These are phyloP conservation scores for Xylariaceae sp. DNA, from an alignment of 2,329 filamentous ascomycete species.

Conservation along the genomic window DNA sequence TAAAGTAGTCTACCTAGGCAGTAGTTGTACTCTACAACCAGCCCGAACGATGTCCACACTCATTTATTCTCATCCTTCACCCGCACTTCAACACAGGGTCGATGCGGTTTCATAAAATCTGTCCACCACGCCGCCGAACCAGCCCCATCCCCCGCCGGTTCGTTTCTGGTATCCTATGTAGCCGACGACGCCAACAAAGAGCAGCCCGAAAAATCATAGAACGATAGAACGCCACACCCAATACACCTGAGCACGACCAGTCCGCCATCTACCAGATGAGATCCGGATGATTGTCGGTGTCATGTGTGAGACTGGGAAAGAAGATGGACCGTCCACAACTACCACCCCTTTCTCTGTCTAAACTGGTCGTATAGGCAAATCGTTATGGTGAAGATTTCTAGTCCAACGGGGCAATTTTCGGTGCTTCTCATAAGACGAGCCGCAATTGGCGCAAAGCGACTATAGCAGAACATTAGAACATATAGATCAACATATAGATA, in stretches of 20 bases:
- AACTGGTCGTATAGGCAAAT: slow-evolving; percentile 17
- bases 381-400: slow-evolving; percentile 55
- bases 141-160: neutral
- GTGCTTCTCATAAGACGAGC: slow-evolving; percentile 81
- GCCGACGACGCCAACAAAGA: slow-evolving; percentile 7
- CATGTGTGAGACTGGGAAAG: neutral
- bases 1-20: no score
- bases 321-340: neutral
- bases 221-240: slow-evolving; percentile 9
- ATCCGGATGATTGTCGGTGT: neutral
- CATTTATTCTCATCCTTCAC: slow-evolving; percentile 2
- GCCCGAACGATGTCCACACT: neutral
- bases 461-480: slow-evolving; percentile 32
- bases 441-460: slow-evolving; percentile 92
- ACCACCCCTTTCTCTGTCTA: neutral
- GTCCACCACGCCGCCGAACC: neutral
- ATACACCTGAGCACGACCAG: slow-evolving; percentile 7
- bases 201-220: neutral
- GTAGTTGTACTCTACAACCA: neutral
- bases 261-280: neutral
- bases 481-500: neutral
- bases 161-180: slow-evolving; percentile 7
- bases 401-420: slow-evolving; percentile 75
- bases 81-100: neutral
- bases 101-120: neutral